Evolutionary conservation across 192 early-diverging fungal genomes (phyloP), one percentile per base, ranked within the genome.

Genomic region (Linnemannia zychae): DNA sequence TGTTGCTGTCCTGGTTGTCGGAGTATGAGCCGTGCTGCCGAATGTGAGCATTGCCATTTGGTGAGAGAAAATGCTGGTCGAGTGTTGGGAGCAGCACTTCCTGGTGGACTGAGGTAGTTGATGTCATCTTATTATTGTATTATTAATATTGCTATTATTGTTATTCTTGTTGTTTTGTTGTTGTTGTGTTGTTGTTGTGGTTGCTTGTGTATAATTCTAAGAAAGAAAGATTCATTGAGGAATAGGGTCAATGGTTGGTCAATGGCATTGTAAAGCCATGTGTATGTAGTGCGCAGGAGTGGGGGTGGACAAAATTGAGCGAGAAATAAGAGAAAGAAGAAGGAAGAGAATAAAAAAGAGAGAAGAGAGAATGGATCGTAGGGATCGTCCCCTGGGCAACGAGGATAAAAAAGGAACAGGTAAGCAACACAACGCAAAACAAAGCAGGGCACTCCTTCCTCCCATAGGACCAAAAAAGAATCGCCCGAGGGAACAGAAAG

Each of bases 21-120:
- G 57, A 63, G 57, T 63, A n/a, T 63, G 57, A 63, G 57, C 57
- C 57, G 31, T 31, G 53, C 22, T 57, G 57, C 28, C 24, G 57
- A 2, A 31, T 63, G 15, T 63, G 57, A 63, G 57, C 57, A 63
- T 15, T 63, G 28, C 31, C 13, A 3, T 12, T 3, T 63, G 57
- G 31, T 31, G 57, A 63, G 24, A 31, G 28, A 63, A 63, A 63
- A 28, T 31, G 57, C 13, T 63, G 57, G 57, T 63, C 28, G 3
- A n/a, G 12, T 12, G 28, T 63, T 63, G 28, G 57, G 24, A 63
- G 28, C 28, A 63, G 31, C 28, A 63, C 28, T 28, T 63, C 57
- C 57, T 63, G 57, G 9, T 63, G 57, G 57, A 63, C 9, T 3
- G 57, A 20, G n/a, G 53, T n/a, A 24, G 53, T 63, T 63, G 57